Percentiles rank a stretch among this genome's conserved stretches.
Conservation (phyloP, 495 filamentous ascomycete species). For the Monascus purpureus region DNA sequence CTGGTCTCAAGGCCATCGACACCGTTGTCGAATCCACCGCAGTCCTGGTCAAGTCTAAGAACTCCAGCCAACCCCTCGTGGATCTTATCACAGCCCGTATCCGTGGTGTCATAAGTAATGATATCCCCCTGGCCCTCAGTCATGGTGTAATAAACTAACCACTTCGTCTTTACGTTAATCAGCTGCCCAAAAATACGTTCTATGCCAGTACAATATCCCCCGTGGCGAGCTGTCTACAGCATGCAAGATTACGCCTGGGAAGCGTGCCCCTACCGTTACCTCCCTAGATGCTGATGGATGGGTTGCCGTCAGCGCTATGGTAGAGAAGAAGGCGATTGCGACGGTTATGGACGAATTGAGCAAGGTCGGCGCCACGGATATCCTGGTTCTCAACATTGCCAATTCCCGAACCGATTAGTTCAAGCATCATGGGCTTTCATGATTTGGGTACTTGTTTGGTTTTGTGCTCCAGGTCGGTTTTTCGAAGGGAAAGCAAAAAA, state of each 20-base stretch:
- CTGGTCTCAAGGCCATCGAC: slow-evolving; percentile 90
- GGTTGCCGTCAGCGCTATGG: slow-evolving; percentile 91
- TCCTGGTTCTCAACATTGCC: slow-evolving; percentile 73
- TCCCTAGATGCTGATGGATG: slow-evolving; percentile 76
- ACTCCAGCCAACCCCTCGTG: slow-evolving; percentile 68
- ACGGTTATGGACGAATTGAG: slow-evolving; percentile 82
- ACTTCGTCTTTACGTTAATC: neutral
- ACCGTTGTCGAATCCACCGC: slow-evolving; percentile 80
- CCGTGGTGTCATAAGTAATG: slow-evolving; percentile 74
- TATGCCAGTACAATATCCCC: slow-evolving; percentile 92
- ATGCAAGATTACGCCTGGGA: slow-evolving; percentile 79
- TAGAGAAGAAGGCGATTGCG: slow-evolving; percentile 79
- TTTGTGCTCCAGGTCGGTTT: too few species aligned
- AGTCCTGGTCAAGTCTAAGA: slow-evolving; percentile 81
- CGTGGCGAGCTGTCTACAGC: slow-evolving; percentile 50
- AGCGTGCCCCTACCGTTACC: slow-evolving; percentile 84
- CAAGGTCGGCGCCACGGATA: slow-evolving; percentile 69
- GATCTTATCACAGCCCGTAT: slow-evolving; percentile 73
- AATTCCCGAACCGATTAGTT: slow-evolving; percentile 55
- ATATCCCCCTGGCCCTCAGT: neutral
- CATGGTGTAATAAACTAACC: neutral
- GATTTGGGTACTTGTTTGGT: too few species aligned
- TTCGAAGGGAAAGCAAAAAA: too few species aligned
- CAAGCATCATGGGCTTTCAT: too few species aligned
- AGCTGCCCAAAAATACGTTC: slow-evolving; percentile 85